These are phyloP conservation scores for Phytophthora aleatoria DNA, from an alignment of 352 stramenopile species.

Conservation along the genomic window DNA sequence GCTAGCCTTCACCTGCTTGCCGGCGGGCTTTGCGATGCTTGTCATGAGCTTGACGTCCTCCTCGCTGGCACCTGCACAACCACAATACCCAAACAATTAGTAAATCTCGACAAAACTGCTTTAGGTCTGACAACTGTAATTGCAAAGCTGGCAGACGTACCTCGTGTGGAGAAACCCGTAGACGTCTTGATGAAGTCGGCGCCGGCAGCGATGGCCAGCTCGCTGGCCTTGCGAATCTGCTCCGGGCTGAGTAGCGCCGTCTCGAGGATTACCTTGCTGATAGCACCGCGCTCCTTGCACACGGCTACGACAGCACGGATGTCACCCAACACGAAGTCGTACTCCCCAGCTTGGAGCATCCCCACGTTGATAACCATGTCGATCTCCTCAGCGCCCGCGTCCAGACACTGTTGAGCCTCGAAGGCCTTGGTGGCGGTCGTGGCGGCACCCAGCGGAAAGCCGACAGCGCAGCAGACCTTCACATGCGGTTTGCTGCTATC, in stretches of 20 bases:
- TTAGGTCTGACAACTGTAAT: no score
- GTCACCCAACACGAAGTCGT: slow-evolving; percentile 78
- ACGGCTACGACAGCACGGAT: slow-evolving; percentile 70
- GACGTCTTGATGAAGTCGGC: slow-evolving; percentile 91
- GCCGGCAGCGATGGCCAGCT: slow-evolving; percentile 66
- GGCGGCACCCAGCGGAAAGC: slow-evolving; percentile 77
- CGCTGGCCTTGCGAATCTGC: slow-evolving; percentile 74
- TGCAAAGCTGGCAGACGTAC: slow-evolving; percentile 14
- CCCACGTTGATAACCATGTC: slow-evolving; percentile 90
- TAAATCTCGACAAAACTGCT: background rate
- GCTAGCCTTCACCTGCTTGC: slow-evolving; percentile 84
- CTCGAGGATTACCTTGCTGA: slow-evolving; percentile 89
- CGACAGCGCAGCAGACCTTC: slow-evolving; percentile 86
- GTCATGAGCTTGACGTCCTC: slow-evolving; percentile 82
- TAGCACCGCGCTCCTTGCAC: slow-evolving; percentile 58
- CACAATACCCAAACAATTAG: background rate
- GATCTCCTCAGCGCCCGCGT: slow-evolving; percentile 82
- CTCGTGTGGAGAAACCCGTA: slow-evolving; percentile 85
- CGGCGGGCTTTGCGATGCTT: slow-evolving; percentile 54
- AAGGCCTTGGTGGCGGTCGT: slow-evolving; percentile 71
- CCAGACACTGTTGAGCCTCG: slow-evolving; percentile 68
- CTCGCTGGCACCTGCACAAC: slow-evolving; percentile 59
- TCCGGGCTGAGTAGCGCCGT: slow-evolving; percentile 72
- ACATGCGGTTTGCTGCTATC: slow-evolving; percentile 45
- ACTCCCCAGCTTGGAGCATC: slow-evolving; percentile 61